Evolutionary conservation across 176 grass and related monocot species (phyloP), one percentile per base, ranked within the genome.

Genomic region (Calamus simplicifolius): DNA sequence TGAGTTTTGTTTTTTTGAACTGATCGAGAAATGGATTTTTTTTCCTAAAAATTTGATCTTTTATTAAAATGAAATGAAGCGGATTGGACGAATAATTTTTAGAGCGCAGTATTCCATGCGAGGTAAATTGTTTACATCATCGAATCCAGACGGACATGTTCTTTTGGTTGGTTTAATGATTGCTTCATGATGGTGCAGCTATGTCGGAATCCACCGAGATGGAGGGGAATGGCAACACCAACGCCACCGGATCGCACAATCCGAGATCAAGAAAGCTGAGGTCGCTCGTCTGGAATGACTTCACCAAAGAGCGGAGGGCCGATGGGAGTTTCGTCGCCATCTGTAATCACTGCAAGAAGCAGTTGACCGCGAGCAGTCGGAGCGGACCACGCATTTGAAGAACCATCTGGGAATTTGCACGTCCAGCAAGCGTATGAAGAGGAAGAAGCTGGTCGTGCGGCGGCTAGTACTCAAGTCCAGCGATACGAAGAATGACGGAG

Each of bases 301-400:
- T 98, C 81, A 91, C 93, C 1, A 98, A 98, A 79, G 83, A 98
- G 69, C 81, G 81, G 1, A 77, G 73, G 55, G 59, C 75, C 0
- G 93, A 98, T 38, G 93, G 93, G 6, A 92, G 72, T 57, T 98
- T 72, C 3, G 84, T 98, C 1, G 93, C 93, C 19, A 58, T 98
- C 66, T 98, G 93, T 70, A 98, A 98, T 66, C 87, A 92, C 59
- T 98, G 93, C 81, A 89, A 98, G 87, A 98, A 98, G 84, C 93
- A 98, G 76, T 81, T 98, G 58, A 98, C 93, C 10, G 93, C 93
- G 19, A 92, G 84, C 64, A 98, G 93, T 73, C 74, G 93, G 55
- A 91, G 87, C 51, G 93, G 49, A 98, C 93, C 48, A 98, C 93
- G 0, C 93, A 98, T 56, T 81, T 98, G 2, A 82, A 86, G 50